Percentiles rank a stretch among this genome's conserved stretches.
Evolutionary conservation across 805 yeast genomes (phyloP).

Genomic region (Candida quercuum): DNA sequence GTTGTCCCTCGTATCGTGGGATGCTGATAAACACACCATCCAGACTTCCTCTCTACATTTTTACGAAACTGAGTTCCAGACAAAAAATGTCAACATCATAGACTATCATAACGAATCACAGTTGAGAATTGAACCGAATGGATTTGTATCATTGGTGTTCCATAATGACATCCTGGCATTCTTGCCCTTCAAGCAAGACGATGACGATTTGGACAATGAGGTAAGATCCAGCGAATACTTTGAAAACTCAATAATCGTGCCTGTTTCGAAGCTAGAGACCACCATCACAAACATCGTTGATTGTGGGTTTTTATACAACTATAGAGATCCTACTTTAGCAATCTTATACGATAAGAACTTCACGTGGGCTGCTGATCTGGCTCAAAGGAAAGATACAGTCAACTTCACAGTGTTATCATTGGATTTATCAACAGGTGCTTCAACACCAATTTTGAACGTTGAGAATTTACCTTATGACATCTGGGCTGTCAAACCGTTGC

Average conservation of each 20-base stretch:
- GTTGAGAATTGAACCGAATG: constrained; percentile 48
- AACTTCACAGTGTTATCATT: constrained; percentile 61
- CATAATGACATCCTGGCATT: constrained; percentile 68
- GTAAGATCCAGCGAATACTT: constrained; percentile 16
- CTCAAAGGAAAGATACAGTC: constrained; percentile 56
- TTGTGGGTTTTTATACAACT: constrained; percentile 64
- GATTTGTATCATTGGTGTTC: constrained; percentile 49
- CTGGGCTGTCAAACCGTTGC: constrained; percentile 56
- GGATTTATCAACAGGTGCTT: constrained; percentile 43
- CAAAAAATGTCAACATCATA: constrained; percentile 38
- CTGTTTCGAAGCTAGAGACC: constrained; percentile 50
- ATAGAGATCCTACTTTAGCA: constrained; percentile 79
- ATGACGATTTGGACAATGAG: constrained; percentile 33
- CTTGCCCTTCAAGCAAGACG: constrained; percentile 52
- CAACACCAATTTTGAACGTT: constrained; percentile 65
- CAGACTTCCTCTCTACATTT: constrained; percentile 77
- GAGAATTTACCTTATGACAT: constrained; percentile 71
- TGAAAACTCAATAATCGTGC: constrained; percentile 48
- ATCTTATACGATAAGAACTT: constrained; percentile 51
- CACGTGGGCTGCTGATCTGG: constrained; percentile 77
- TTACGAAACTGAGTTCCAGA: constrained; percentile 66
- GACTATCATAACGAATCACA: constrained; percentile 19
- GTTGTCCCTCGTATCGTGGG: constrained; percentile 71
- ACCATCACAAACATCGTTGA: constrained; percentile 62
- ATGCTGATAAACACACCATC: constrained; percentile 44